Evolutionary conservation across 2,329 filamentous ascomycete species (phyloP).

Genomic region (Monosporascus sp.): DNA sequence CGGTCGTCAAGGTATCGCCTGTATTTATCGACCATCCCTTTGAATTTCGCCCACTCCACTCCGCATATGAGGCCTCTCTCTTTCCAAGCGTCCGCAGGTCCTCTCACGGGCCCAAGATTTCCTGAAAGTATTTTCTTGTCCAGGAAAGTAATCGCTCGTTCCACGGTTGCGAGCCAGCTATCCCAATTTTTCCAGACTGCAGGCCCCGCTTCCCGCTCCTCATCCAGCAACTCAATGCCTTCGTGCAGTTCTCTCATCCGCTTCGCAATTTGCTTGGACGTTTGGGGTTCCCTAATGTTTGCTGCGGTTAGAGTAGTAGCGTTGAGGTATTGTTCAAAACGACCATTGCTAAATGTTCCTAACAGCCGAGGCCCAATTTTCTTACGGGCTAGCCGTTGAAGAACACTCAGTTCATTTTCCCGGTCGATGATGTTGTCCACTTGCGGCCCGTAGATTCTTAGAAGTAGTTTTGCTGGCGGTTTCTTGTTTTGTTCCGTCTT

Average conservation of each 20-base stretch:
- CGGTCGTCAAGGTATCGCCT: slow-evolving; percentile 65
- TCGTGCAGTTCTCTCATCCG: slow-evolving; percentile 95
- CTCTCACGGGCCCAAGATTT: slow-evolving; percentile 23
- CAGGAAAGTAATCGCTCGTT: slow-evolving; percentile 51
- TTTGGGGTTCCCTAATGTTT: slow-evolving; percentile 75
- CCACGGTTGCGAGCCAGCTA: slow-evolving; percentile 71
- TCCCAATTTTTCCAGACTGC: slow-evolving; percentile 93
- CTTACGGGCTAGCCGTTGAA: slow-evolving; percentile 81
- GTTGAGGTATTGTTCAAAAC: slow-evolving; percentile 92
- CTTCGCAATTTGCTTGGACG: slow-evolving; percentile 90
- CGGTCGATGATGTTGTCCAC: slow-evolving; percentile 95
- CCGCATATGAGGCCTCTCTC: slow-evolving; percentile 74
- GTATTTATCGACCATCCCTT: slow-evolving; percentile 70
- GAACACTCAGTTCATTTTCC: slow-evolving; percentile 80
- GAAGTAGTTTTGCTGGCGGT: slow-evolving; percentile 63
- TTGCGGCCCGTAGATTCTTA: slow-evolving; percentile 91
- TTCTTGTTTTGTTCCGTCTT: slow-evolving; percentile 35
- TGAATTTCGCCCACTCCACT: slow-evolving; percentile 76
- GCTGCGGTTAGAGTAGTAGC: slow-evolving; percentile 72
- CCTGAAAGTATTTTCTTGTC: slow-evolving; percentile 54
- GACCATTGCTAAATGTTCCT: slow-evolving; percentile 89
- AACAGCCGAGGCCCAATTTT: slow-evolving; percentile 88
- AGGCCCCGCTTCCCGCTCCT: slow-evolving; percentile 74
- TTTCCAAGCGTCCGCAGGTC: slow-evolving; percentile 53
- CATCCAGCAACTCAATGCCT: slow-evolving; percentile 77